These are phyloP conservation scores for Oryza meridionalis DNA, from an alignment of 176 grass and related monocot species.

Conservation along the genomic window DNA sequence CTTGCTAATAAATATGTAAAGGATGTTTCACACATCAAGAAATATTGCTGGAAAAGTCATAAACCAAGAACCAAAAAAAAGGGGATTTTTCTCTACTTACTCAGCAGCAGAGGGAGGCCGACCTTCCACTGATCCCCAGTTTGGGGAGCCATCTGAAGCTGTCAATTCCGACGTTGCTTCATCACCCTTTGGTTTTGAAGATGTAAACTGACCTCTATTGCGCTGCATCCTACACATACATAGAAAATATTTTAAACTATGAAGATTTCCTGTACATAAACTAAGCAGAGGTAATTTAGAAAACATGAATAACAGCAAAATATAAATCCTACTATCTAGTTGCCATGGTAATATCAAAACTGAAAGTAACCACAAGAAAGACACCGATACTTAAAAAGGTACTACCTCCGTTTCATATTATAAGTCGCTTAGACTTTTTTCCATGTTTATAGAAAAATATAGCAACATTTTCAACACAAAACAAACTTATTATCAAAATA, in stretches of 20 bases:
- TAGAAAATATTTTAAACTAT: constrained; percentile 8
- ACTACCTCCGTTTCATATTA: no score
- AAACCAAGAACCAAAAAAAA: constrained; percentile 29
- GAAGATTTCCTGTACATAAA: not conserved
- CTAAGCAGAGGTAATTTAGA: constrained; percentile 12
- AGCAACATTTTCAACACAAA: no score
- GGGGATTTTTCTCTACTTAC: constrained; percentile 46
- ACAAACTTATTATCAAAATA: no score
- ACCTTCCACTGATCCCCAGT: constrained; percentile 85
- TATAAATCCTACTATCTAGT: constrained; percentile 15
- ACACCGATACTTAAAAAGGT: not conserved
- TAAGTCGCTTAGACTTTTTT: no score
- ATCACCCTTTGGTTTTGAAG: constrained; percentile 90
- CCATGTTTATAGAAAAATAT: no score
- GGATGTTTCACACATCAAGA: not conserved
- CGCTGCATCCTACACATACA: constrained; percentile 87
- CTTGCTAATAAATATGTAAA: constrained; percentile 1
- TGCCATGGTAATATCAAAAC: constrained; percentile 10
- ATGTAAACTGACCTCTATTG: constrained; percentile 96
- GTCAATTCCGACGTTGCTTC: constrained; percentile 53
- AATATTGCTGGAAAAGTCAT: constrained; percentile 17
- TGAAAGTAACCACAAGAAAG: not conserved
- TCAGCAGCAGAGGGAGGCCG: constrained; percentile 79
- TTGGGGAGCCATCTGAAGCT: constrained; percentile 61
- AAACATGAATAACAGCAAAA: constrained; percentile 1